Percentiles rank a stretch among this genome's conserved stretches.
Conservation (phyloP, 1,284 basidiomycete species). For the Fomitopsis palustris region DNA sequence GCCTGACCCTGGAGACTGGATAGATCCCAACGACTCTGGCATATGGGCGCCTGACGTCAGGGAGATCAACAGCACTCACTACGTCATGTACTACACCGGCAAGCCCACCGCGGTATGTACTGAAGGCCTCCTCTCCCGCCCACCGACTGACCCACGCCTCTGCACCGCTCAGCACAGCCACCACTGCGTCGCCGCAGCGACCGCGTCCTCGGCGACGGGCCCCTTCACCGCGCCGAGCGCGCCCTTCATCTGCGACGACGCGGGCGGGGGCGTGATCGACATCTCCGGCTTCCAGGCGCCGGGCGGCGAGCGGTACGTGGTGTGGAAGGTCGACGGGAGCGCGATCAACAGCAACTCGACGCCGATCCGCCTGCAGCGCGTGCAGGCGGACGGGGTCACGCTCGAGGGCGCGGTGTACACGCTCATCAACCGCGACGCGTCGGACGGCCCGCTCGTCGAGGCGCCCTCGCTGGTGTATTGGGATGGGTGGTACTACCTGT, state of each 20-base stretch:
- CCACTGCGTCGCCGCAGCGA: conserved; percentile 18
- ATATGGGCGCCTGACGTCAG: conserved; percentile 7
- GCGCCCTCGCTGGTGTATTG: conserved; percentile 13
- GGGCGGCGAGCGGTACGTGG: conserved; percentile 14
- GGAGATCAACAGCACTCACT: neutral
- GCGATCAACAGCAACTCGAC: conserved; percentile 9
- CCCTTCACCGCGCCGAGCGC: conserved; percentile 17
- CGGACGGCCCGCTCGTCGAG: conserved; percentile 23
- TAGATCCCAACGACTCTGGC: neutral
- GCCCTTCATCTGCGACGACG: conserved; percentile 17
- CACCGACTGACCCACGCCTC: neutral
- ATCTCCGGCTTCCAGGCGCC: conserved; percentile 19
- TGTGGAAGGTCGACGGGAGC: conserved; percentile 24
- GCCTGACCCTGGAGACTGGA: neutral
- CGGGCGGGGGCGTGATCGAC: conserved; percentile 22
- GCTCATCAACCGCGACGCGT: conserved; percentile 11
- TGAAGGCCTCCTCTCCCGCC: neutral
- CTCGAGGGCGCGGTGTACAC: conserved; percentile 12
- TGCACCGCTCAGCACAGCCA: conserved; percentile 13
- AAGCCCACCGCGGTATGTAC: neutral
- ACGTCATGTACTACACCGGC: conserved; percentile 6
- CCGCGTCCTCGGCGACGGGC: conserved; percentile 13
- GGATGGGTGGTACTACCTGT: conserved; percentile 15
- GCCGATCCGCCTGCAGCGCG: conserved; percentile 9
- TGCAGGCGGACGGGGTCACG: conserved; percentile 19